These are phyloP conservation scores for Pseudozyma thailandica DNA, from an alignment of 1,284 basidiomycete genomes.

Conservation along the genomic window DNA sequence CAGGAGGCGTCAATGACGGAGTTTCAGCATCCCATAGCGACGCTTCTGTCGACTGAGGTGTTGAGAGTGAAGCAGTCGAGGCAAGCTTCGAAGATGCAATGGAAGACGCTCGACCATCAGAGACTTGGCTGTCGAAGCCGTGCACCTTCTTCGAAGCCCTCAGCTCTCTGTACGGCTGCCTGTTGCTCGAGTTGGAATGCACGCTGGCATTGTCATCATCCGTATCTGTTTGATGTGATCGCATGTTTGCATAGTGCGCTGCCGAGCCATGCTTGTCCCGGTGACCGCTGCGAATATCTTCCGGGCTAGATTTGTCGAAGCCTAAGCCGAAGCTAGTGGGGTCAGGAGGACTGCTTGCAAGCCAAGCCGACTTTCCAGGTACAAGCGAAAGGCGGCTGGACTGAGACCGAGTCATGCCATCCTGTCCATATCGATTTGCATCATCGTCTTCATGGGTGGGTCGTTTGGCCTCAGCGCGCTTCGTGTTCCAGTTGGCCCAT, in stretches of 20 bases:
- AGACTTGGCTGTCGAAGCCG: conserved; percentile 24
- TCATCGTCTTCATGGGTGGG: conserved; percentile 8
- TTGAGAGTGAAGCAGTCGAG: conserved; percentile 8
- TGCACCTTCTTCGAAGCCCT: conserved; percentile 39
- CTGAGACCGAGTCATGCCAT: conserved; percentile 30
- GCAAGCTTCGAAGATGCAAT: conserved; percentile 12
- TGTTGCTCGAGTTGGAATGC: conserved; percentile 42
- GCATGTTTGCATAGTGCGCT: conserved; percentile 8
- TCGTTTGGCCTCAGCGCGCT: conserved; percentile 35
- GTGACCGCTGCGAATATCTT: conserved; percentile 14
- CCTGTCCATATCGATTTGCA: conserved; percentile 9
- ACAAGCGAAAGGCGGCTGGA: conserved; percentile 41
- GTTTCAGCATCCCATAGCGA: conserved; percentile 44
- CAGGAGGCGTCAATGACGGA: conserved; percentile 42
- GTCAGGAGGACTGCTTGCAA: conserved; percentile 49
- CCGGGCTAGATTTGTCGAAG: conserved; percentile 42
- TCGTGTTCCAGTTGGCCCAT: conserved; percentile 63
- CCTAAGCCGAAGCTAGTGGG: conserved; percentile 48
- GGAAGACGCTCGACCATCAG: conserved; percentile 8
- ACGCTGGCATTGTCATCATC: conserved; percentile 46
- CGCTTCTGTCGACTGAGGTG: conserved; percentile 8
- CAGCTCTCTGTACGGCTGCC: conserved; percentile 40
- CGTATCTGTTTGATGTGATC: conserved; percentile 33
- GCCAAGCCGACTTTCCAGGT: conserved; percentile 43
- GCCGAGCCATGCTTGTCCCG: conserved; percentile 18